These are phyloP conservation scores for Sugiyamaella neomexicana DNA, from an alignment of 1,139 yeast species.

Conservation along the genomic window DNA sequence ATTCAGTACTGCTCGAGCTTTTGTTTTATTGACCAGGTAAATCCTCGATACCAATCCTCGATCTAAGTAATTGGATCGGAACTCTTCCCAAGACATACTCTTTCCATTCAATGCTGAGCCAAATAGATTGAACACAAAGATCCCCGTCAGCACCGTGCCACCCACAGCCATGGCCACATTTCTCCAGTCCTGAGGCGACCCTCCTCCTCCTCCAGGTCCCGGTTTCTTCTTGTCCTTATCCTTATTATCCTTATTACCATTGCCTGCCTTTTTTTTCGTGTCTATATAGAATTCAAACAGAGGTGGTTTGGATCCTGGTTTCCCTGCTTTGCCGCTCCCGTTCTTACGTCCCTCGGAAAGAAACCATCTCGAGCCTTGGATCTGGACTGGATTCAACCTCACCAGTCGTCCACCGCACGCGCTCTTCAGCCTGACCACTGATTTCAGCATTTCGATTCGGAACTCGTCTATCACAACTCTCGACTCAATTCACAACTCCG, in stretches of 20 bases:
- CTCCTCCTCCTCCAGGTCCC: not conserved
- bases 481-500: too few relatives aligned
- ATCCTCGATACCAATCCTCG: conserved; percentile 79
- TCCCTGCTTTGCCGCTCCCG: not conserved
- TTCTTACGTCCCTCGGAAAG: not conserved
- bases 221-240: conserved; percentile 7
- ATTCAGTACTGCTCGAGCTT: conserved; percentile 55
- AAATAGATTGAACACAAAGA: conserved; percentile 14
- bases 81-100: conserved; percentile 80
- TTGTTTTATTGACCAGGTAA: conserved; percentile 70
- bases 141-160: conserved; percentile 19
- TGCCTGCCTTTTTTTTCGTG: conserved; percentile 8
- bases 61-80: conserved; percentile 75
- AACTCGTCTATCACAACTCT: too few relatives aligned
- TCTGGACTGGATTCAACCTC: too few relatives aligned
- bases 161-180: conserved; percentile 17
- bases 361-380: not conserved
- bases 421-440: not conserved
- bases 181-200: conserved; percentile 10
- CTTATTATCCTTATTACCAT: not conserved
- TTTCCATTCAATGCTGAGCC: conserved; percentile 19
- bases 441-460: conserved; percentile 3
- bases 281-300: conserved; percentile 17
- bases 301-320: conserved; percentile 9
- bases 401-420: not conserved